Percentiles rank a stretch among this genome's conserved stretches.
Evolutionary conservation across 768 basidiomycete genomes (phyloP).

Genomic region (Hemileccinum rubropunctum): DNA sequence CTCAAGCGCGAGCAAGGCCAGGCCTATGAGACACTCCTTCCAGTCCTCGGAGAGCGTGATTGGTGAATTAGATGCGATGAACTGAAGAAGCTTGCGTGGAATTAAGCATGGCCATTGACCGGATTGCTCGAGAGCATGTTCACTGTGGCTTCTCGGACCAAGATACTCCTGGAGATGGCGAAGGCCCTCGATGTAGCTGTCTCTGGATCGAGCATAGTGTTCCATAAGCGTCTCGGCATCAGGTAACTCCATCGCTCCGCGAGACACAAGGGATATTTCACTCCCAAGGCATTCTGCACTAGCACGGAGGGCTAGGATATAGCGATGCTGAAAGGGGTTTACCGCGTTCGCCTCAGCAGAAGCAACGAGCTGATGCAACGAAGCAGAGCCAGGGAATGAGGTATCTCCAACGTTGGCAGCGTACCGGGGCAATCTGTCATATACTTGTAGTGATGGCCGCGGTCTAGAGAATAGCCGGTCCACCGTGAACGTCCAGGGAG

Average conservation of each 20-base stretch:
- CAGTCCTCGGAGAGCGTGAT: constrained; percentile 19
- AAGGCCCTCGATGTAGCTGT: not conserved
- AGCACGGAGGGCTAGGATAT: not conserved
- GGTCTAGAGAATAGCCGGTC: not conserved
- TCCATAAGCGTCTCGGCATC: not conserved
- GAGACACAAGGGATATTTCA: not conserved
- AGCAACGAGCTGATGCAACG: not conserved
- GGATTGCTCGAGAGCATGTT: constrained; percentile 9
- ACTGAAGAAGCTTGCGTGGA: constrained; percentile 24
- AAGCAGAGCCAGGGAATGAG: not conserved
- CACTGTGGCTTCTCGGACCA: constrained; percentile 10
- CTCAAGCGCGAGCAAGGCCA: constrained; percentile 28
- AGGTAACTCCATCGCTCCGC: not conserved
- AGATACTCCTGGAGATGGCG: not conserved
- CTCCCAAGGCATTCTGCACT: not conserved
- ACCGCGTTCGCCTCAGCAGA: not conserved
- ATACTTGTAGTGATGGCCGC: not conserved
- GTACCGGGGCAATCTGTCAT: not conserved
- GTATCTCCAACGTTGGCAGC: not conserved
- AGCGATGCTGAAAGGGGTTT: not conserved
- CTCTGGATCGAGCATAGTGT: constrained; percentile 3
- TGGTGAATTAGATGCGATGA: constrained; percentile 23
- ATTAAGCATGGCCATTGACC: constrained; percentile 37
- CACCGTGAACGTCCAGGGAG: not conserved
- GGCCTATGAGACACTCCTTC: constrained; percentile 23